These are phyloP conservation scores for Apophysomyces elegans DNA, from an alignment of 371 early-diverging fungal species.

Conservation along the genomic window DNA sequence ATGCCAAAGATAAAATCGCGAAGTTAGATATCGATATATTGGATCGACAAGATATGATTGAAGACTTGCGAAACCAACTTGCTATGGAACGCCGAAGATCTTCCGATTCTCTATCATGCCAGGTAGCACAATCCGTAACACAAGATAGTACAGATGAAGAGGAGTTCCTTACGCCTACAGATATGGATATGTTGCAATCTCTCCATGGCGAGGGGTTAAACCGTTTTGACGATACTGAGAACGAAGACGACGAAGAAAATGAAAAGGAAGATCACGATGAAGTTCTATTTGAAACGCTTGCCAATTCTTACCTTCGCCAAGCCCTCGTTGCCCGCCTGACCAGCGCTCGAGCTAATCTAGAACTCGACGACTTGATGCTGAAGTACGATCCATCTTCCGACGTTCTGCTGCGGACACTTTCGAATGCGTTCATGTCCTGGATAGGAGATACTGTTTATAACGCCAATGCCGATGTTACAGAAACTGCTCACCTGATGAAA, in stretches of 20 bases:
- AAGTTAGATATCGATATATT: constrained; percentile 35
- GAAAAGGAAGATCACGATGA: constrained; percentile 17
- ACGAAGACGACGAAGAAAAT: constrained; percentile 28
- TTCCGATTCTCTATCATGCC: background rate
- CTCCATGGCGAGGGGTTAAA: background rate
- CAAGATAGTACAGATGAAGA: constrained; percentile 23
- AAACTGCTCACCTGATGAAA: constrained; percentile 20
- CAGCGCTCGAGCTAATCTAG: constrained; percentile 57
- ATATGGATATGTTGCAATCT: background rate
- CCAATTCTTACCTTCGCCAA: constrained; percentile 58
- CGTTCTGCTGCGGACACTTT: constrained; percentile 41
- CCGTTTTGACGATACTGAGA: constrained; percentile 8
- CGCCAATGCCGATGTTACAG: constrained; percentile 12
- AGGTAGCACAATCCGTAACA: background rate
- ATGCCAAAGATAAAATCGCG: constrained; percentile 30
- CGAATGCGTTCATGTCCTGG: constrained; percentile 47
- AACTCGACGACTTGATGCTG: constrained; percentile 59
- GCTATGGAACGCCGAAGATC: constrained; percentile 21
- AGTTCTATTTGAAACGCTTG: constrained; percentile 51
- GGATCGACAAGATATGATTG: constrained; percentile 37
- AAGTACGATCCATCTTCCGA: constrained; percentile 59
- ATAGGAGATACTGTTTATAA: constrained; percentile 24
- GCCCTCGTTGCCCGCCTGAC: constrained; percentile 58
- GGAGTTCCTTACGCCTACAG: constrained; percentile 12
- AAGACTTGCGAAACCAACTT: constrained; percentile 31